Conservation (phyloP, 352 stramenopile genomes). For the Pythium grandisporangium region DNA sequence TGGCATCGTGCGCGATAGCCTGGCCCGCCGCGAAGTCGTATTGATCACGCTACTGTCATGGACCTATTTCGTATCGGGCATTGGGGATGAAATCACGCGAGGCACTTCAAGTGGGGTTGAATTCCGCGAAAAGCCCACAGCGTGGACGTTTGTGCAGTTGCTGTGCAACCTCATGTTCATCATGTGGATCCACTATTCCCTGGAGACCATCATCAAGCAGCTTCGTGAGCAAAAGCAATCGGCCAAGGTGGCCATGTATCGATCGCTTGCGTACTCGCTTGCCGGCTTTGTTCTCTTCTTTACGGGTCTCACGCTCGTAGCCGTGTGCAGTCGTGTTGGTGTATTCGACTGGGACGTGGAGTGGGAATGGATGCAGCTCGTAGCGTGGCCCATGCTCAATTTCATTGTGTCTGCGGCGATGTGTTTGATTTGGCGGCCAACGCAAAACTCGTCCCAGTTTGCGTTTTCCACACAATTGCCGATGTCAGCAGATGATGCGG, state of each 20-base stretch:
- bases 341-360: conserved; percentile 88
- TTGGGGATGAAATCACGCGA: conserved; percentile 69
- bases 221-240: conserved; percentile 84
- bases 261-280: conserved; percentile 67
- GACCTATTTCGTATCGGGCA: conserved; percentile 65
- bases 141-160: conserved; percentile 81
- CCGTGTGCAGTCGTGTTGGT: conserved; percentile 70
- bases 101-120: conserved; percentile 70
- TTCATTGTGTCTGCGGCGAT: conserved; percentile 86
- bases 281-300: conserved; percentile 86
- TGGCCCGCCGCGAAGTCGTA: conserved; percentile 38
- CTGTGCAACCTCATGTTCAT: conserved; percentile 86
- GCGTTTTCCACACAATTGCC: conserved; percentile 81
- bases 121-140: conserved; percentile 69
- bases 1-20: conserved; percentile 69
- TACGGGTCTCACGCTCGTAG: conserved; percentile 73
- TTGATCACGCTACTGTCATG: conserved; percentile 58
- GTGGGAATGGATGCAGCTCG: conserved; percentile 89
- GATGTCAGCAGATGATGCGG: conserved; percentile 47
- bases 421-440: conserved; percentile 87
- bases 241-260: conserved; percentile 87
- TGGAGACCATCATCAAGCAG: conserved; percentile 77
- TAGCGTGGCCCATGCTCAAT: conserved; percentile 87
- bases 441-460: conserved; percentile 77
- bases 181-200: conserved; percentile 86